Evolutionary conservation across 768 basidiomycete genomes (phyloP).

Genomic region (Suillus lakei): DNA sequence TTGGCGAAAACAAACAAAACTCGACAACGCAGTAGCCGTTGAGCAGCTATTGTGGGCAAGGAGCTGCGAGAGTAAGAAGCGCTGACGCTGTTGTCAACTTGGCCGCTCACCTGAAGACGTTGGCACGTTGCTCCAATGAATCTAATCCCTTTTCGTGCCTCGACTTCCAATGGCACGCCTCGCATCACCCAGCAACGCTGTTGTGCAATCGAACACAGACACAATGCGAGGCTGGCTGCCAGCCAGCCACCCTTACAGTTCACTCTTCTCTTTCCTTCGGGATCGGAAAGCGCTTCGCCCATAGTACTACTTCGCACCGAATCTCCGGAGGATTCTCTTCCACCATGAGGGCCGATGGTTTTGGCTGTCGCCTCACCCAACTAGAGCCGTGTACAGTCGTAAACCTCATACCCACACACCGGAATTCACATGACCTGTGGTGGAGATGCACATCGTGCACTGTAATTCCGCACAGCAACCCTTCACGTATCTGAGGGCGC

Average conservation of each 20-base stretch:
- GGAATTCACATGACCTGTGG: neutral
- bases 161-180: neutral
- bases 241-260: too few relatives aligned
- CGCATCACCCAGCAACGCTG: neutral
- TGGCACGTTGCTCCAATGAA: neutral
- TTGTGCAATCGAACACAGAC: neutral
- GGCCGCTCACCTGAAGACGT: neutral
- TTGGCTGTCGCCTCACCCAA: neutral
- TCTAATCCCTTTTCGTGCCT: neutral
- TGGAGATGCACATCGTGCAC: neutral
- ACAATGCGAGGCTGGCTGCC: neutral
- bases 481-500: neutral
- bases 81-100: neutral
- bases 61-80: neutral
- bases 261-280: neutral
- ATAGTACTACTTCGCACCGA: neutral
- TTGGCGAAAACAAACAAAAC: neutral
- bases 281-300: neutral
- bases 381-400: neutral
- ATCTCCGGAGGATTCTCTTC: neutral
- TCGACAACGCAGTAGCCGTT: neutral
- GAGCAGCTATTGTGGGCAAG: neutral
- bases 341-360: neutral
- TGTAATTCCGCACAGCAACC: neutral
- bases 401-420: neutral